Conservation (phyloP, 2,329 filamentous ascomycete genomes). For the Fusarium solani-melongenae region DNA sequence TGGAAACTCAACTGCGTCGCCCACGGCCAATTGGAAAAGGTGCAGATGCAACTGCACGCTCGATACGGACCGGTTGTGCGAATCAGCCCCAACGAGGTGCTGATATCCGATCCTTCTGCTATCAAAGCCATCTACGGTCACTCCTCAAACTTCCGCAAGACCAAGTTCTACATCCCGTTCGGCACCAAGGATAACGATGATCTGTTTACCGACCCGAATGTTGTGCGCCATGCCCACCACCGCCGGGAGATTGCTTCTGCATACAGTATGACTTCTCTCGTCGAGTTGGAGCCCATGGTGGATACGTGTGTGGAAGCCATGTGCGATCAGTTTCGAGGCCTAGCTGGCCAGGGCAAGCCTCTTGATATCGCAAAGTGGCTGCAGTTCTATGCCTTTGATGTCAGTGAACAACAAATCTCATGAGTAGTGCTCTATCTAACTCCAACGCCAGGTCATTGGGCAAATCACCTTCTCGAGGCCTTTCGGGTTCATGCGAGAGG, state of each 20-base stretch:
- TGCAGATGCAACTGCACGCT: background rate
- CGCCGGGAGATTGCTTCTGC: constrained; percentile 10
- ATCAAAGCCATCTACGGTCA: constrained; percentile 7
- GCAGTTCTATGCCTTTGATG: constrained; percentile 14
- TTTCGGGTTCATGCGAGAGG: constrained; percentile 12
- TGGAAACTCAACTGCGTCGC: constrained; percentile 3
- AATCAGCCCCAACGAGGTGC: constrained; percentile 7
- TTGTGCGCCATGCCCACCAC: constrained; percentile 4
- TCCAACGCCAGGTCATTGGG: background rate
- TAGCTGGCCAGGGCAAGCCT: background rate
- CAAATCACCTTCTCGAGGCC: constrained; percentile 1
- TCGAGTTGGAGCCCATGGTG: constrained; percentile 7
- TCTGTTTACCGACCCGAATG: constrained; percentile 6
- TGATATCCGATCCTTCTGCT: background rate
- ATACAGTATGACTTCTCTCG: constrained; percentile 10
- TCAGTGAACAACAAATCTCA: background rate
- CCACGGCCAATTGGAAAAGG: background rate
- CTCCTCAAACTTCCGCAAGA: background rate
- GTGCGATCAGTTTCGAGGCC: background rate
- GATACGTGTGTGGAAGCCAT: constrained; percentile 3
- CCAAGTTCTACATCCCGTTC: background rate
- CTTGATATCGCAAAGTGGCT: constrained; percentile 3
- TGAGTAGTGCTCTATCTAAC: background rate
- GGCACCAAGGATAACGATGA: constrained; percentile 3
- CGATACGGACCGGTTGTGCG: constrained; percentile 5